These are phyloP conservation scores for Juncus effusus DNA, from an alignment of 176 grass and related monocot species.

Conservation along the genomic window DNA sequence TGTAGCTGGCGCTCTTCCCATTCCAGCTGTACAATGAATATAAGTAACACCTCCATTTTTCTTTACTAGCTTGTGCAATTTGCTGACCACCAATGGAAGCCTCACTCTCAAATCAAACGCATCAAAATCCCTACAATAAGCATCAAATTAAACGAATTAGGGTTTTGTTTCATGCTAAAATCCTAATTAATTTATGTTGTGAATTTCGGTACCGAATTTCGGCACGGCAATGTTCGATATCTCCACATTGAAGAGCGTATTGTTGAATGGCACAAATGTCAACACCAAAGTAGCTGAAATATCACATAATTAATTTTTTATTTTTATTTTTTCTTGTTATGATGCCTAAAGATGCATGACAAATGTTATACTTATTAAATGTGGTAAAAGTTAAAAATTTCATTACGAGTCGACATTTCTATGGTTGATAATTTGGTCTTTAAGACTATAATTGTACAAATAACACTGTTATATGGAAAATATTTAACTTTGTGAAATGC, in stretches of 20 bases:
- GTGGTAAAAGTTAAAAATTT: too few species aligned
- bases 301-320: too few species aligned
- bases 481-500: too few species aligned
- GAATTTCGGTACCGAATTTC: constrained; percentile 67
- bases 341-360: too few species aligned
- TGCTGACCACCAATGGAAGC: constrained; percentile 90
- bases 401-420: too few species aligned
- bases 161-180: background rate
- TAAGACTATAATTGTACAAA: too few species aligned
- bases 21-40: constrained; percentile 96
- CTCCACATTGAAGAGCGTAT: constrained; percentile 59
- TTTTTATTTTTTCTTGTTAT: too few species aligned
- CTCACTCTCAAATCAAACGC: constrained; percentile 95
- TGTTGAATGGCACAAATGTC: constrained; percentile 76
- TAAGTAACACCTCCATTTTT: constrained; percentile 81
- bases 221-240: constrained; percentile 77
- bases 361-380: too few species aligned
- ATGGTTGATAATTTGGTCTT: too few species aligned
- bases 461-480: too few species aligned
- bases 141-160: background rate
- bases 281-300: constrained; percentile 82
- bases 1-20: constrained; percentile 92
- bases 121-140: constrained; percentile 88
- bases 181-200: background rate
- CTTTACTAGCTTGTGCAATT: constrained; percentile 70